Base-by-base conservation (phyloP, 176 grass and related monocot species). In the Thalia dealbata region DNA sequence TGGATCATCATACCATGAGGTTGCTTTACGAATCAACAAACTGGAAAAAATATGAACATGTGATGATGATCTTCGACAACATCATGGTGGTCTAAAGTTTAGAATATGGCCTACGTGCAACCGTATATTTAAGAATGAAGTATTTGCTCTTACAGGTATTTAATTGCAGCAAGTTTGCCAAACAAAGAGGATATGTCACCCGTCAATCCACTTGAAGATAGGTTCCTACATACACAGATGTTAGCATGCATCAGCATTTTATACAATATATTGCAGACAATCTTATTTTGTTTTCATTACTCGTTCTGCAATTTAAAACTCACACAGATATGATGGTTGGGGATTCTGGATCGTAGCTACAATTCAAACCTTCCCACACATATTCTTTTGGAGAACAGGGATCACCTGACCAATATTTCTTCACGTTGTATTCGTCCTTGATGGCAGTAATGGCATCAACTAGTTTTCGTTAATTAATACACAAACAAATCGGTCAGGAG, bases 371-470 rank as follows among this genome's bases (percentile, higher is more conserved):
- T 3, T 84, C 84, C 90, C 90, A 92, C 1, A 66, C 58, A 43
- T 85, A 68, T 44, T 1, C 63, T 62, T 74, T 73, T 0, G 89
- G 85, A 76, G 45, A 48, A 14, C 85, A 92, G 0, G 89, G 89
- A 43, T 92, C 89, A 44, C 89, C 89, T 78, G 73, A 68, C 82
- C 89, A 92, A 22, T 82, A 81, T 61, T 75, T 86, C 35, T 67
- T 56, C 4, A 85, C 32, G 19, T 77, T n/a, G 56, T 92, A 92
- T 10, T 71, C 61, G 3, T 11, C 68, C 79, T 86, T 86, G 54
- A 89, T 89, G 25, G 42, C 64, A 69, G 11, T 76, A 14, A 92
- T 86, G 11, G 86, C 86, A 80, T 76, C 75, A 24, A 73, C 90
- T 92, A 79, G 24, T 55, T 19, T 54, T 26, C 77, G 23, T 29